Conservation (phyloP, 2,329 filamentous ascomycete genomes). For the Rutstroemia sp. region DNA sequence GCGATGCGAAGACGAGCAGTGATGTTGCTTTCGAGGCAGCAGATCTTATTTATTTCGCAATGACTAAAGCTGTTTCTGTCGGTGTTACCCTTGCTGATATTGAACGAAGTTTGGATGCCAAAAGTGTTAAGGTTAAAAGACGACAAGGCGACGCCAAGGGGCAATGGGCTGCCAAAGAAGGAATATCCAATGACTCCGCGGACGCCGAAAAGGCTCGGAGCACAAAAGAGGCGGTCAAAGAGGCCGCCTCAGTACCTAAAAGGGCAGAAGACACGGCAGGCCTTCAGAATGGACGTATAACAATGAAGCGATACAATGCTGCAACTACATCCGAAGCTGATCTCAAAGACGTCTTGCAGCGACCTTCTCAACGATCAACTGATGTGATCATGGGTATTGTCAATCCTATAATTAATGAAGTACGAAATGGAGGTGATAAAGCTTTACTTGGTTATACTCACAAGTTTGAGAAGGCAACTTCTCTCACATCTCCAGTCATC, state of each 20-base stretch:
- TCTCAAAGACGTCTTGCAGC: conserved; percentile 68
- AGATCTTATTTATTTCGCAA: conserved; percentile 90
- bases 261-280: conserved; percentile 43
- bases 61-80: conserved; percentile 79
- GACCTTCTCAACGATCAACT: conserved; percentile 91
- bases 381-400: conserved; percentile 90
- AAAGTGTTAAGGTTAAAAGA: conserved; percentile 91
- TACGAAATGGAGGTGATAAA: conserved; percentile 76
- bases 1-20: conserved; percentile 71
- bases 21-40: conserved; percentile 92
- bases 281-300: conserved; percentile 52
- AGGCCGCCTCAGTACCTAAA: conserved; percentile 42
- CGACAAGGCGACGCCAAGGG: conserved; percentile 91
- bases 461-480: conserved; percentile 95
- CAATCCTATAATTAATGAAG: conserved; percentile 82
- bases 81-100: conserved; percentile 85
- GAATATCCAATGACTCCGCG: conserved; percentile 40
- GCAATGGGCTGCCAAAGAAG: conserved; percentile 80
- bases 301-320: conserved; percentile 74
- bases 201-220: conserved; percentile 18
- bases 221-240: conserved; percentile 37
- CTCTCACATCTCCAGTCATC: conserved; percentile 80
- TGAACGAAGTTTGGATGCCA: conserved; percentile 85
- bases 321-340: conserved; percentile 54
- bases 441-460: conserved; percentile 89